Evolutionary conservation across 2,329 filamentous ascomycete species (phyloP), one percentile per base, ranked within the genome.

Genomic region (Ascochyta koolunga): DNA sequence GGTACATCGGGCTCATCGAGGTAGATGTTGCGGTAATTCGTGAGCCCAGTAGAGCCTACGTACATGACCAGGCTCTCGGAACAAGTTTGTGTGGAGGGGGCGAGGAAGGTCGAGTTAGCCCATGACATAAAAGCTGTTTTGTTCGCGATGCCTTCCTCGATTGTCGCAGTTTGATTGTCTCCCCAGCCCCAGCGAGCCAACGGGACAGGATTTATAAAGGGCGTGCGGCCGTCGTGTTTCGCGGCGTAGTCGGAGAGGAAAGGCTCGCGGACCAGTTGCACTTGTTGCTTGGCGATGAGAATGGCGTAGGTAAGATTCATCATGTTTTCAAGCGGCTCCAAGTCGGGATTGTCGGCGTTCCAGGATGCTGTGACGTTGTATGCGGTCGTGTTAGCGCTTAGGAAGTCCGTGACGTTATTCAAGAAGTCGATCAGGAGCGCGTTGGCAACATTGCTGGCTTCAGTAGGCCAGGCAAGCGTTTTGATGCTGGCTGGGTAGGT

Each of bases 61-160:
- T 85, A 84, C 13, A 85, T 65, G 16, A 83, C 56, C 0, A 85
- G 54, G 19, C 74, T 77, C 5, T 80, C 75, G 4, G 80, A 82
- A 67, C 83, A 85, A 1, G 78, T 78, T 24, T 76, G 51, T 0
- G 66, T 37, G 16, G 78, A 74, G 0, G 76, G 65, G 0, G 73
- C 62, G 18, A 84, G 72, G 5, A 84, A 73, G 6, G 78, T 70
- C 25, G 59, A 67, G 40, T 79, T 78, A 64, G 83, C 81, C 80
- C 80, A 83, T 8, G 69, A 58, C 49, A 74, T 72, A 58, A 82
- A 82, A 1, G 73, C 60, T 0, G 80, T 81, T 58, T 83, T 83
- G 63, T 83, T 82, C 5, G 71, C 62, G 5, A 81, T 68, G 3
- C 79, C 83, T 2, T 78, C 67, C 0, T 77, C 73, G 0, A 80